Percentiles rank a stretch among this genome's conserved stretches.
Conservation (phyloP, 1,284 basidiomycete species). For the Athelia sp. region DNA sequence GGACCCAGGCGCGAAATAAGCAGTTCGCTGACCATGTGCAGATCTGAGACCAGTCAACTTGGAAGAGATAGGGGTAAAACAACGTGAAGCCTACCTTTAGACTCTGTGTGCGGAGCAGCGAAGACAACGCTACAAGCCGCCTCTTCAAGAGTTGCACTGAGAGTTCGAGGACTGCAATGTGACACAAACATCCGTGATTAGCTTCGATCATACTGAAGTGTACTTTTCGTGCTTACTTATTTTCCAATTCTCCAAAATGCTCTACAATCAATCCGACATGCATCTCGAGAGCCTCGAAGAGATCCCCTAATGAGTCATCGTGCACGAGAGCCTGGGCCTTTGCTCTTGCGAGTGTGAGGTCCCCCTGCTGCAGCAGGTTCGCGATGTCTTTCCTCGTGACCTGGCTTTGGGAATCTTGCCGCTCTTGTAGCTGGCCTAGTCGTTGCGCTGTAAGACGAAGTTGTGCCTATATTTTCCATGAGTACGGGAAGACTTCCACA, state of each 20-base stretch:
- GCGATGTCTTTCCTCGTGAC: slow-evolving; percentile 64
- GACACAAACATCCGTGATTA: slow-evolving; percentile 6
- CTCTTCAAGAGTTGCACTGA: slow-evolving; percentile 50
- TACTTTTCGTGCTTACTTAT: slow-evolving; percentile 30
- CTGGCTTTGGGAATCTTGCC: slow-evolving; percentile 56
- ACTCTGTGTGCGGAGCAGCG: slow-evolving; percentile 50
- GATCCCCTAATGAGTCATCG: slow-evolving; percentile 56
- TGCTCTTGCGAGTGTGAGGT: slow-evolving; percentile 55
- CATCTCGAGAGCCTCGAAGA: slow-evolving; percentile 63
- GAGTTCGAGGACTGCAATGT: slow-evolving; percentile 25
- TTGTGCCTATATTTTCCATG: slow-evolving; percentile 39
- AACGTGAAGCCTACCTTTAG: slow-evolving; percentile 44
- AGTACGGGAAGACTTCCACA: not conserved
- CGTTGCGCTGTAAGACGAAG: slow-evolving; percentile 59
- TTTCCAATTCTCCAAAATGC: slow-evolving; percentile 51
- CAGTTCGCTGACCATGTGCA: slow-evolving; percentile 46
- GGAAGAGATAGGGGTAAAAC: not conserved
- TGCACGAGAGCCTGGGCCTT: slow-evolving; percentile 64
- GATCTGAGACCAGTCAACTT: slow-evolving; percentile 36
- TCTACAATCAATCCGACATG: slow-evolving; percentile 57
- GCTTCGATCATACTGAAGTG: not conserved
- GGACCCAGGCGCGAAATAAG: slow-evolving; percentile 52
- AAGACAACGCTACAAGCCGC: slow-evolving; percentile 65
- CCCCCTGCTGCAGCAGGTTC: slow-evolving; percentile 53
- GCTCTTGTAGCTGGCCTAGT: slow-evolving; percentile 64